These are phyloP conservation scores for Parastagonospora nodorum DNA, from an alignment of 2,329 filamentous ascomycete genomes.

Conservation along the genomic window DNA sequence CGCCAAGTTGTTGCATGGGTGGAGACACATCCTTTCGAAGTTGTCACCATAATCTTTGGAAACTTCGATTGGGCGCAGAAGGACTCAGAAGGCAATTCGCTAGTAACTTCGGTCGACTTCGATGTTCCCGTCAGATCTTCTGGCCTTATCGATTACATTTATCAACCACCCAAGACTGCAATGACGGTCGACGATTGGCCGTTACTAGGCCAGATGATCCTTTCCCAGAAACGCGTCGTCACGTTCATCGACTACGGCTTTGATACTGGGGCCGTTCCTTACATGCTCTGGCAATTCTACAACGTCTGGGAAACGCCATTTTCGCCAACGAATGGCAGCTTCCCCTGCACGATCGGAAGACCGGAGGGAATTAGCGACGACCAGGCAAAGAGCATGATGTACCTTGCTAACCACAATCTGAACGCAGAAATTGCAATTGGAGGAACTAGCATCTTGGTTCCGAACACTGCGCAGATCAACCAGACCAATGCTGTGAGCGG, in stretches of 20 bases:
- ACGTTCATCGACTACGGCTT: conserved; percentile 57
- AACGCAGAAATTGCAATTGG: conserved; percentile 68
- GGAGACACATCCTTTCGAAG: conserved; percentile 77
- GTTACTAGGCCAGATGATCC: conserved; percentile 68
- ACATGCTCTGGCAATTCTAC: conserved; percentile 85
- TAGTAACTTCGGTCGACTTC: conserved; percentile 68
- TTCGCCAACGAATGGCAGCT: conserved; percentile 68
- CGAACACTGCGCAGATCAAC: conserved; percentile 43
- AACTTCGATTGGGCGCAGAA: conserved; percentile 64
- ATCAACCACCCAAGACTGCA: conserved; percentile 74
- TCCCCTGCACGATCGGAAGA: conserved; percentile 80
- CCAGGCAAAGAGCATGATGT: conserved; percentile 66
- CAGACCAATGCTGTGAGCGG: conserved; percentile 43
- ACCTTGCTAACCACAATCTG: conserved; percentile 90
- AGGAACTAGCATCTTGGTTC: conserved; percentile 39
- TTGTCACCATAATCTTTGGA: conserved; percentile 84
- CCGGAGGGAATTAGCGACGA: conserved; percentile 68
- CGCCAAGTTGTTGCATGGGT: conserved; percentile 75
- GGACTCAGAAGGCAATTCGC: conserved; percentile 45
- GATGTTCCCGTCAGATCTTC: conserved; percentile 71
- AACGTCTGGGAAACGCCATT: conserved; percentile 94
- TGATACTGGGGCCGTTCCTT: conserved; percentile 78
- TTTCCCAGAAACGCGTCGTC: conserved; percentile 44
- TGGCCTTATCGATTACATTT: conserved; percentile 75
- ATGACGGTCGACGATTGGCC: conserved; percentile 85